Percentiles rank a stretch among this genome's conserved stretches.
Evolutionary conservation across 371 early-diverging fungal genomes (phyloP).

Genomic region (Syncephalastrum sp.): DNA sequence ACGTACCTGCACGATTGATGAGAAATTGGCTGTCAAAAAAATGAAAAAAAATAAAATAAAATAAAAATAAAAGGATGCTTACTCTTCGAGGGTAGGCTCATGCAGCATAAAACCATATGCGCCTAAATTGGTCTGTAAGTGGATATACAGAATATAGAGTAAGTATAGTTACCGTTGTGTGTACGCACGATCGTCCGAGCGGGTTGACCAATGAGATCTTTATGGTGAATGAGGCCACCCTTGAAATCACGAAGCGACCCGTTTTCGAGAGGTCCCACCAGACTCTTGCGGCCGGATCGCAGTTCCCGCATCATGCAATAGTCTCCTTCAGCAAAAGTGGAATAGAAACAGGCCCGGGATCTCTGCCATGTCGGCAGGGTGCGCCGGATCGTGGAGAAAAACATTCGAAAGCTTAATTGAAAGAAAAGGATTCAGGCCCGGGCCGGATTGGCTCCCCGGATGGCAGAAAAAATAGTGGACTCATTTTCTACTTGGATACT

Average conservation of each 20-base stretch:
- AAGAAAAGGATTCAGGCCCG: too few species aligned
- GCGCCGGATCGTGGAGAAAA: too few species aligned
- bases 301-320: constrained; percentile 49
- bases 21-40: background rate
- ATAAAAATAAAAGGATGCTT: constrained; percentile 10
- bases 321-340: constrained; percentile 38
- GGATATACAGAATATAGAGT: background rate
- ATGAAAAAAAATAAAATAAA: background rate
- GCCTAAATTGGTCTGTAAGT: constrained; percentile 12
- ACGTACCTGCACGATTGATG: constrained; percentile 40
- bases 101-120: constrained; percentile 55
- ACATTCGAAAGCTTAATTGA: too few species aligned
- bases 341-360: background rate
- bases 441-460: too few species aligned
- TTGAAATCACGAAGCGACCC: constrained; percentile 25
- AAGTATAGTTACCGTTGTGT: constrained; percentile 30
- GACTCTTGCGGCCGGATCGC: constrained; percentile 31
- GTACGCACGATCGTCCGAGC: constrained; percentile 50
- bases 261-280: constrained; percentile 43
- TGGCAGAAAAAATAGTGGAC: too few species aligned
- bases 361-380: too few species aligned
- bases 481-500: too few species aligned
- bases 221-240: constrained; percentile 52
- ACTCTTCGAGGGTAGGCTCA: constrained; percentile 72
- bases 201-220: constrained; percentile 45